phyloP scores from a whole-genome alignment of 2,329 filamentous ascomycete genomes.

The Trichoderma semiorbis region DNA sequence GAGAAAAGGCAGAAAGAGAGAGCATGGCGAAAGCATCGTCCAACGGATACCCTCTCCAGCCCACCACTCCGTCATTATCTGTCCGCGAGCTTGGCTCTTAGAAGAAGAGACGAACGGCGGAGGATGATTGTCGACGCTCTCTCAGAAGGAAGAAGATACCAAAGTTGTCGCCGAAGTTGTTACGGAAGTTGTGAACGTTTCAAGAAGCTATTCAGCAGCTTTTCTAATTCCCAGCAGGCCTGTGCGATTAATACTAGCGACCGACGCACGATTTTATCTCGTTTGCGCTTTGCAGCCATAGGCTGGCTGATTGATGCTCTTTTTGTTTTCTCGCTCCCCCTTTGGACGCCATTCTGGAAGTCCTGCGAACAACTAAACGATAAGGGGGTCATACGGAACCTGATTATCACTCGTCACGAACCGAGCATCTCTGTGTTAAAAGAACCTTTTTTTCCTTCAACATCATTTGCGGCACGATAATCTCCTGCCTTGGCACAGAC shows the following conservation, averaged over 20 bases:
- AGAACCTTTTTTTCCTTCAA: background rate
- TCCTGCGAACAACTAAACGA: background rate
- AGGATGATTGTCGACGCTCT: background rate
- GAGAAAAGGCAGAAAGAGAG: conserved; percentile 75
- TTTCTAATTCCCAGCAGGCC: background rate
- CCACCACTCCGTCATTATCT: conserved; percentile 36
- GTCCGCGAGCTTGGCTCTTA: conserved; percentile 37
- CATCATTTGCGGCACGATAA: background rate
- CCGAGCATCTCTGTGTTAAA: background rate
- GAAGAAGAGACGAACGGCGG: background rate
- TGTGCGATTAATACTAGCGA: background rate
- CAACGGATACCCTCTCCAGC: conserved; percentile 37
- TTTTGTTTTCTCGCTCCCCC: background rate
- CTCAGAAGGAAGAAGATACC: background rate
- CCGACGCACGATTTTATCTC: background rate
- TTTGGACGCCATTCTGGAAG: background rate
- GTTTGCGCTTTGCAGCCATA: background rate
- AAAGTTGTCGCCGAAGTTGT: too few species aligned
- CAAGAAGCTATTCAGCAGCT: background rate
- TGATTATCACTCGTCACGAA: background rate
- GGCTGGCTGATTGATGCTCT: background rate
- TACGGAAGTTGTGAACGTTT: background rate
- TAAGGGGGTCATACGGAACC: background rate
- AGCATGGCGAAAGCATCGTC: conserved; percentile 39
- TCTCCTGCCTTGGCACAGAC: background rate